Percentiles rank a stretch among this genome's conserved stretches.
phyloP scores from a whole-genome alignment of 257 asterid species.

The Anisodus tanguticus region DNA sequence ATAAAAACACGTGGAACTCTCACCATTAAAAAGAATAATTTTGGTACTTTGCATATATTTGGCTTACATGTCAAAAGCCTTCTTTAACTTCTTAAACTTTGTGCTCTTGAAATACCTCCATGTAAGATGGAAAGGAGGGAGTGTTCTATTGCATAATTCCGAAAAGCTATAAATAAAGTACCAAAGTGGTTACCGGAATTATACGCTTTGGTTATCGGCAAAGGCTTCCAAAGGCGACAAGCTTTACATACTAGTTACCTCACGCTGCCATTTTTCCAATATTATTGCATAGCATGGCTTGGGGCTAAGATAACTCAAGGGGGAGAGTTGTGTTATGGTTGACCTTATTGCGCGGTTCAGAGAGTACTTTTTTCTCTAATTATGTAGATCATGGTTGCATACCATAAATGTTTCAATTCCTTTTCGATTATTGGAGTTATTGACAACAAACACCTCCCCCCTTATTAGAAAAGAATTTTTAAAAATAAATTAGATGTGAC shows the following conservation, averaged over 20 bases:
- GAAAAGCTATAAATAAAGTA: neutral
- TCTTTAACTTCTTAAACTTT: neutral
- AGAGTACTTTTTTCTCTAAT: neutral
- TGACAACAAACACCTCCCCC: neutral
- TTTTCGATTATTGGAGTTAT: neutral
- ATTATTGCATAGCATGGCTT: neutral
- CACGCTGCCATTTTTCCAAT: neutral
- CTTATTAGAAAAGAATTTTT: neutral
- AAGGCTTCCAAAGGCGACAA: neutral
- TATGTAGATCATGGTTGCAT: neutral
- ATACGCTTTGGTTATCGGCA: neutral
- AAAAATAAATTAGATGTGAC: neutral
- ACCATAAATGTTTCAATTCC: neutral
- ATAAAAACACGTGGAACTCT: neutral
- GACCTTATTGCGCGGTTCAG: neutral
- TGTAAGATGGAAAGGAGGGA: neutral
- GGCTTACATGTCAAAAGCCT: neutral
- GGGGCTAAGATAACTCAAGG: neutral
- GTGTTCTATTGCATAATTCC: neutral
- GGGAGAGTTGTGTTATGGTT: neutral
- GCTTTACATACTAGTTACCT: neutral
- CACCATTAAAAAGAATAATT: neutral
- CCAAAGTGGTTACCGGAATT: neutral
- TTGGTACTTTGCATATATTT: neutral
- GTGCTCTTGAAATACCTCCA: neutral